Percentiles rank a stretch among this genome's conserved stretches.
Conservation (phyloP, 139 green algal species). For the Chlamydomonas asymmetrica region DNA sequence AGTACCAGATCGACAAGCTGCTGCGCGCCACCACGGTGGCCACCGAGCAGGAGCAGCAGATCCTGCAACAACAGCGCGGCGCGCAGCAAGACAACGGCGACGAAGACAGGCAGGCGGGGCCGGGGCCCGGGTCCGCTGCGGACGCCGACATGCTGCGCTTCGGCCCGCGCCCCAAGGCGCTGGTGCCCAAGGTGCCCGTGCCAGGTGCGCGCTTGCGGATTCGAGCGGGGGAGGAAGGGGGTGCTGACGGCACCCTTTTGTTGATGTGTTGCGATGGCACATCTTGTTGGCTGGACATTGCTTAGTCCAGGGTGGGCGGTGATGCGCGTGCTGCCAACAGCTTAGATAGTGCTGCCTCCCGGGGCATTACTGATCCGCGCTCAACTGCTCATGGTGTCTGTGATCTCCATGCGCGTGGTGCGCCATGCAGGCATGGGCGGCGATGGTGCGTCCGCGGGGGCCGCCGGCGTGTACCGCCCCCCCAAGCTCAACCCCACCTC, state of each 20-base stretch:
- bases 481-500: conserved; percentile 82
- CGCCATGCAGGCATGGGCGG: conserved; percentile 19
- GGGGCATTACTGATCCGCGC: no score
- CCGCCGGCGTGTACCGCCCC: conserved; percentile 80
- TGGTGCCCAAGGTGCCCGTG: conserved; percentile 75
- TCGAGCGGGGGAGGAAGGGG: no score
- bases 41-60: conserved; percentile 20
- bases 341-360: no score
- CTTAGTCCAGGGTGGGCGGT: no score
- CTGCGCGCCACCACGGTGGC: conserved; percentile 60
- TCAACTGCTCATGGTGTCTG: no score
- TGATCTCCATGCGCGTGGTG: no score
- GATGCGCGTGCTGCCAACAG: no score
- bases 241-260: no score
- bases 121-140: conserved; percentile 13
- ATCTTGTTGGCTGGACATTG: no score
- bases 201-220: no score
- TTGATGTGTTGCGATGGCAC: no score
- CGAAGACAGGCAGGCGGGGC: conserved; percentile 7
- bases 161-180: conserved; percentile 70
- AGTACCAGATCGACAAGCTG: conserved; percentile 97
- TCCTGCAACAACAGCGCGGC: not conserved
- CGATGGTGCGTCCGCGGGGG: conserved; percentile 29
- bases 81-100: not conserved
- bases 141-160: conserved; percentile 45